Conservation (phyloP, 1,139 yeast genomes). For the Hyphopichia buzzinii region DNA sequence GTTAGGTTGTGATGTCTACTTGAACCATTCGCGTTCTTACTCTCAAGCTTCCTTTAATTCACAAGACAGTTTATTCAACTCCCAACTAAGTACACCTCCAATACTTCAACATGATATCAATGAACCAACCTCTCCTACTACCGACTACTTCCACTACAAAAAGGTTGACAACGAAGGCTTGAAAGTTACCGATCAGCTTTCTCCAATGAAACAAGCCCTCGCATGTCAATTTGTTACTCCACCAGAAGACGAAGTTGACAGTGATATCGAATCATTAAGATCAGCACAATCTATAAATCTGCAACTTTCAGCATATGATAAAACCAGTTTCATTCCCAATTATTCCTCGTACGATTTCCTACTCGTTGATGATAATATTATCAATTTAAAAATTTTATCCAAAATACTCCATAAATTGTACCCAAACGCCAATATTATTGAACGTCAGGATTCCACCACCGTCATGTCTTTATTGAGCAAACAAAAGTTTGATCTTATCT, state of each 20-base stretch:
- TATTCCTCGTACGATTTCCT: constrained; percentile 27
- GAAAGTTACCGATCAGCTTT: neutral
- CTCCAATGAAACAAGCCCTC: constrained; percentile 1
- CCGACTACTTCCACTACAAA: constrained; percentile 1
- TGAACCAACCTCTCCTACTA: neutral
- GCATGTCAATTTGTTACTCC: constrained; percentile 1
- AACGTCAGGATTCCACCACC: constrained; percentile 30
- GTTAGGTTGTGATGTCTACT: neutral
- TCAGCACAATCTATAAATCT: constrained; percentile 1
- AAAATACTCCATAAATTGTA: constrained; percentile 33
- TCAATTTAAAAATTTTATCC: constrained; percentile 38
- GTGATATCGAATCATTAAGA: neutral
- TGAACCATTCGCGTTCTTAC: constrained; percentile 1
- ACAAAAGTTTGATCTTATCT: constrained; percentile 31
- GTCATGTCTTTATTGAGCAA: constrained; percentile 21
- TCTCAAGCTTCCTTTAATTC: constrained; percentile 2
- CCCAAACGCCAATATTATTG: constrained; percentile 30
- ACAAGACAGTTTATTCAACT: neutral
- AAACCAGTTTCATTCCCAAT: constrained; percentile 17
- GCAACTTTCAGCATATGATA: constrained; percentile 3
- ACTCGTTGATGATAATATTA: constrained; percentile 44
- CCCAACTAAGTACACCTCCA: constrained; percentile 3
- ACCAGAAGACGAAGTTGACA: neutral
- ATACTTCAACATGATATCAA: neutral
- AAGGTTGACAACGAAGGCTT: neutral